phyloP scores from a whole-genome alignment of 2,329 filamentous ascomycete genomes.

The Penicillium concentricum region DNA sequence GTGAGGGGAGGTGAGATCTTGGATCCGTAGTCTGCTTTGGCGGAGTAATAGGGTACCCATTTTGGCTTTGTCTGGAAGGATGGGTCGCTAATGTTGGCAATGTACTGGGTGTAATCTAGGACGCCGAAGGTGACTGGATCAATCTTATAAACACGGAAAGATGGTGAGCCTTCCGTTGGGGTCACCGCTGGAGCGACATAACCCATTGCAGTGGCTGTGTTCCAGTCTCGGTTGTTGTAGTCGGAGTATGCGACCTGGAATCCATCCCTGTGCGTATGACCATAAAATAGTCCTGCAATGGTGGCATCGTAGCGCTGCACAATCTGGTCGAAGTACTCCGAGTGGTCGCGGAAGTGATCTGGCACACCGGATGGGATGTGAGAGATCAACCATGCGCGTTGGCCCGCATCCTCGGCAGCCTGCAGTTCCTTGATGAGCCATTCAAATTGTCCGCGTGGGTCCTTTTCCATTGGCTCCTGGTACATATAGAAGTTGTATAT shows the following conservation, averaged over 20 bases:
- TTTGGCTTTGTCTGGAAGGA: constrained; percentile 49
- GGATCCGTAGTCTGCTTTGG: constrained; percentile 54
- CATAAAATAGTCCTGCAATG: constrained; percentile 58
- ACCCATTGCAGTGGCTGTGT: constrained; percentile 51
- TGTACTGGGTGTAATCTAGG: constrained; percentile 55
- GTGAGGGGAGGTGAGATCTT: constrained; percentile 45
- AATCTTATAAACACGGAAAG: constrained; percentile 60
- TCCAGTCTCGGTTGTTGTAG: constrained; percentile 43
- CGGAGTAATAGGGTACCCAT: constrained; percentile 60
- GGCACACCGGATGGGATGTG: constrained; percentile 56
- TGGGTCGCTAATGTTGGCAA: constrained; percentile 51
- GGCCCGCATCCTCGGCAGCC: constrained; percentile 51
- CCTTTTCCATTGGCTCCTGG: constrained; percentile 49
- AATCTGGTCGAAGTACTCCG: constrained; percentile 55
- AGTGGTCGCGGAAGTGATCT: constrained; percentile 55
- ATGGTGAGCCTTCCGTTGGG: constrained; percentile 55
- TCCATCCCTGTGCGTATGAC: constrained; percentile 58
- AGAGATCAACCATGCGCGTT: constrained; percentile 58
- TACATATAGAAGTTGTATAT: constrained; percentile 59
- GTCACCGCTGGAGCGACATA: constrained; percentile 57
- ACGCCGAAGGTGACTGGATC: constrained; percentile 58
- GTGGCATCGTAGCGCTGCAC: constrained; percentile 55
- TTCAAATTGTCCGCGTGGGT: constrained; percentile 53
- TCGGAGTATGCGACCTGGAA: constrained; percentile 57
- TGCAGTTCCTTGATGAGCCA: constrained; percentile 58